Base-by-base conservation (phyloP, 1,284 basidiomycete genomes). In the Sanguinoderma infundibulare region DNA sequence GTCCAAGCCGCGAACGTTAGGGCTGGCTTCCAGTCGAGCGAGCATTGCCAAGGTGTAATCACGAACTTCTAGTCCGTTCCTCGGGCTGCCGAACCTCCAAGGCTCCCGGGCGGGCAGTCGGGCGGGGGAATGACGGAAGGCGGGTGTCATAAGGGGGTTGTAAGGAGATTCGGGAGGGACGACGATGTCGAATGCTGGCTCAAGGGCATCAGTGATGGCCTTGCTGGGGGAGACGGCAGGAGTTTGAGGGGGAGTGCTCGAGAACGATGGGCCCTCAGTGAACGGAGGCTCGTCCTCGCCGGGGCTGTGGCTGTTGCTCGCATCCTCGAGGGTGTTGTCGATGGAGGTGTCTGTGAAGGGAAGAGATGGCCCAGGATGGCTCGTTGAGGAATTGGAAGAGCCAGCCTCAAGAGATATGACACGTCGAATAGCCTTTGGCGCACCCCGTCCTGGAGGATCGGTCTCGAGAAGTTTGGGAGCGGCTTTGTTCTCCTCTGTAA, bases 61-160 rank as follows among this genome's bases (percentile, higher is more conserved):
- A 40, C 84, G 82, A 10, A 82, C 81, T 3, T 90, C 87, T 70
- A 90, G 87, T 56, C 86, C 87, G 22, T 87, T 87, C 68, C 87
- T 89, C 17, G 86, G 84, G 52, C 42, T 61, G 15, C 22, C 22
- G 71, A 85, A 91, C 38, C 87, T 83, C 90, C 90, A 92, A 5
- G 90, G 89, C 61, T 90, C 89, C 65, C 89, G 86, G 20, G 85
- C 87, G 7, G 88, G 87, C 22, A 87, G 80, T 7, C 83, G 87
- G 0, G 86, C 83, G 12, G 89, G 87, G 7, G 88, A 90, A 70
- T 91, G 89, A 44, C 87, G 85, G 74, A 91, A 91, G 5, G 88
- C 83, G 0, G 90, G 90, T 0, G 90, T 91, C 34, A 83, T 75
- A 10, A 83, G 79, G 36, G 90, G 90, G 69, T 92, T 83, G 62